A percentile compares a stretch with the other conserved stretches of the same genome.
Evolutionary conservation across 129 eudicot genomes (phyloP).

Genomic region (Flaveria brownii): DNA sequence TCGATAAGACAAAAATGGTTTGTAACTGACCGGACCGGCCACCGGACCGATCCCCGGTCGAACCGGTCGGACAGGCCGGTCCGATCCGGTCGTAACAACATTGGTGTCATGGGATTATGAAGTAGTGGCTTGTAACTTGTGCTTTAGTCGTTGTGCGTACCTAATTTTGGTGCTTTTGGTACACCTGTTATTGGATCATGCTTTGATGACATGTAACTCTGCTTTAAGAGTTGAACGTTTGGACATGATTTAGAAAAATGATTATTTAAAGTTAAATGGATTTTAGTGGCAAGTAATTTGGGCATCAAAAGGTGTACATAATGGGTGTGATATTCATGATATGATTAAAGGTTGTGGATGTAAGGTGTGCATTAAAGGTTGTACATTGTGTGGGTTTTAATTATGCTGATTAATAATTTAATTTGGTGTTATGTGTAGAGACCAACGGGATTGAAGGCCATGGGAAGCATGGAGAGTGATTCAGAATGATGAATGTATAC

Average conservation of each 20-base stretch:
- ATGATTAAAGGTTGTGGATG: not conserved
- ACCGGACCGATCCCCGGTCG: too few species aligned
- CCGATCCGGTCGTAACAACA: too few species aligned
- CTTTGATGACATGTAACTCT: slow-evolving; percentile 2
- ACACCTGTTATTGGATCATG: not conserved
- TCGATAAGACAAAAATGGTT: too few species aligned
- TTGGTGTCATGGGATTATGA: not conserved
- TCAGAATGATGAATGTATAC: slow-evolving; percentile 46
- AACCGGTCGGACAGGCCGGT: too few species aligned
- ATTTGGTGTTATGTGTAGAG: slow-evolving; percentile 29
- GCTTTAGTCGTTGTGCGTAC: not conserved
- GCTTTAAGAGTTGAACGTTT: not conserved
- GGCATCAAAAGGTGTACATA: not conserved
- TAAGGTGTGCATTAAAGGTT: not conserved
- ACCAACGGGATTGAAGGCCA: slow-evolving; percentile 57
- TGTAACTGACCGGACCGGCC: too few species aligned
- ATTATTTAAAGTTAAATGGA: too few species aligned
- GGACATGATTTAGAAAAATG: not conserved
- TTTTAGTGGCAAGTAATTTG: not conserved
- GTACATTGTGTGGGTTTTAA: not conserved
- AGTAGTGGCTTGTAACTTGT: not conserved
- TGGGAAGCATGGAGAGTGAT: slow-evolving; percentile 58
- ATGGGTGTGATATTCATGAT: slow-evolving; percentile 10
- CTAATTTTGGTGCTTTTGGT: not conserved
- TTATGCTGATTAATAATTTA: not conserved